phyloP scores from a whole-genome alignment of 176 grass and related monocot genomes.

The Zizania latifolia region DNA sequence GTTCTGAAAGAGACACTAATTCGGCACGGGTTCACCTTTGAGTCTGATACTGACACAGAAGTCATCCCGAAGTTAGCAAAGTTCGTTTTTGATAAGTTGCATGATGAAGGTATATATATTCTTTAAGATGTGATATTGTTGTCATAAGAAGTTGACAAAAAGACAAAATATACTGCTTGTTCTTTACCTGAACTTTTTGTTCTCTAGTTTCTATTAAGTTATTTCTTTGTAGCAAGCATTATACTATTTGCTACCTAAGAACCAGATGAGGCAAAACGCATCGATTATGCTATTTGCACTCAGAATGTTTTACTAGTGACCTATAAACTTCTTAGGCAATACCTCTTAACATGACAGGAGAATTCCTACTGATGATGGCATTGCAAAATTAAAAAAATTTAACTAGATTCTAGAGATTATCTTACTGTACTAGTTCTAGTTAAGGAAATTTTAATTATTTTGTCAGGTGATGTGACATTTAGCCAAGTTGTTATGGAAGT shows the following conservation, averaged over 20 bases:
- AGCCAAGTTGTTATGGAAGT: conserved; percentile 95
- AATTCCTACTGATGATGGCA: background rate
- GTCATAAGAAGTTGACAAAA: background rate
- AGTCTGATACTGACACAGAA: conserved; percentile 95
- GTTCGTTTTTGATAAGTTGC: conserved; percentile 84
- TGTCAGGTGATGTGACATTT: conserved; percentile 67
- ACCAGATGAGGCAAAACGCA: background rate
- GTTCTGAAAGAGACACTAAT: conserved; percentile 83
- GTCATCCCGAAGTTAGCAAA: conserved; percentile 95
- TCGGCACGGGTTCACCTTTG: conserved; percentile 82
- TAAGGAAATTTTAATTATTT: background rate
- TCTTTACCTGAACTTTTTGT: background rate
- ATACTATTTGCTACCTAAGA: background rate
- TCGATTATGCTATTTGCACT: background rate
- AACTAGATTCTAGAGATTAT: background rate
- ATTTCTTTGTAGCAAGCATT: background rate
- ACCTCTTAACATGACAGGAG: background rate
- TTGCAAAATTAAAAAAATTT: background rate
- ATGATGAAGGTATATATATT: conserved; percentile 58
- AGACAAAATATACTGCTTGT: background rate
- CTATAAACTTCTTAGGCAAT: background rate
- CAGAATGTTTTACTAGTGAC: background rate
- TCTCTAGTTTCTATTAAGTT: background rate
- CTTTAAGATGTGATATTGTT: background rate
- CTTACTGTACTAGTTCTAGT: background rate